Conservation (phyloP, 345 rosid genomes). For the Erodium maritimum region DNA sequence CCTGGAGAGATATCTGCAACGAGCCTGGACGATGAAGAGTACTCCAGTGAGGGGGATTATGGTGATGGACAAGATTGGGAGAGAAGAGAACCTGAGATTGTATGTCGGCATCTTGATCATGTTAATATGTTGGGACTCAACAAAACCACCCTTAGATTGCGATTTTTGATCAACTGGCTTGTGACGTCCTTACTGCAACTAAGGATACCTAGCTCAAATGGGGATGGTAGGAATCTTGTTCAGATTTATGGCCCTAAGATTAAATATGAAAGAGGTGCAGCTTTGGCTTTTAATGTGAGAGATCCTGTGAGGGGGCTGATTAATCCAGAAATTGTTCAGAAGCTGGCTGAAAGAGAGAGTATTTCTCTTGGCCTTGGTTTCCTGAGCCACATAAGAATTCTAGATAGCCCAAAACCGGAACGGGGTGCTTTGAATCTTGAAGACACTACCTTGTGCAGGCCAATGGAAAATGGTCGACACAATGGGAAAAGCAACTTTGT, state of each 20-base stretch:
- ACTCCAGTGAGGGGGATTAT: constrained; percentile 63
- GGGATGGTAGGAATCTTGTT: constrained; percentile 52
- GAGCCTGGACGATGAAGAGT: constrained; percentile 58
- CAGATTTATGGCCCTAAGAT: constrained; percentile 95
- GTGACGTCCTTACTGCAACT: constrained; percentile 88
- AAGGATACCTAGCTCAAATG: constrained; percentile 49
- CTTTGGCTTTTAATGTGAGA: constrained; percentile 84
- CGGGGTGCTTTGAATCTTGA: constrained; percentile 33
- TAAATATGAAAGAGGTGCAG: constrained; percentile 93
- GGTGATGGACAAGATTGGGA: constrained; percentile 63
- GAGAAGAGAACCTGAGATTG: constrained; percentile 83
- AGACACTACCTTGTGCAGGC: constrained; percentile 54
- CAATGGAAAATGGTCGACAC: constrained; percentile 54
- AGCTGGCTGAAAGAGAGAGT: constrained; percentile 84
- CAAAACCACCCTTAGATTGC: constrained; percentile 67
- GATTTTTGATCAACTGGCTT: constrained; percentile 93
- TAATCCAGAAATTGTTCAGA: constrained; percentile 88
- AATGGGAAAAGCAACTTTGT: constrained; percentile 52
- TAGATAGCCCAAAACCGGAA: constrained; percentile 45
- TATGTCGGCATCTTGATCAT: constrained; percentile 76
- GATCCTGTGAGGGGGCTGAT: constrained; percentile 56
- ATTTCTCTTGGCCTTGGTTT: constrained; percentile 82
- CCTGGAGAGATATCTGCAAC: constrained; percentile 60
- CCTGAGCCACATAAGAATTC: constrained; percentile 70
- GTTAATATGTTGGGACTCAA: constrained; percentile 90